Percentiles rank a stretch among this genome's conserved stretches.
These are phyloP conservation scores for Vachellia collinsii DNA, from an alignment of 306 rosid species.

Conservation along the genomic window DNA sequence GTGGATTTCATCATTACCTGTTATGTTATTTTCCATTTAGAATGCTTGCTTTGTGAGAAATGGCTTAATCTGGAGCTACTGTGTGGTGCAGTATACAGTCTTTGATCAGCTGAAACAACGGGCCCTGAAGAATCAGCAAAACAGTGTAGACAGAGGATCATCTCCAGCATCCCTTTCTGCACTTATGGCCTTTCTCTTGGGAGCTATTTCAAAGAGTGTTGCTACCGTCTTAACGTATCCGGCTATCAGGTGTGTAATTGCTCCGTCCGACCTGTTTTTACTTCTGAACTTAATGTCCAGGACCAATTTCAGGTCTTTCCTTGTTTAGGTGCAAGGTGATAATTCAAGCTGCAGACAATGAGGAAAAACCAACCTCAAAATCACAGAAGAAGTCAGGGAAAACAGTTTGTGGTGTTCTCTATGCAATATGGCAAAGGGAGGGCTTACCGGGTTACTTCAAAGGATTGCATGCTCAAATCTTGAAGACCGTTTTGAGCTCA, in stretches of 20 bases:
- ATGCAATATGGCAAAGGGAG: conserved; percentile 83
- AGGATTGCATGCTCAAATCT: conserved; percentile 95
- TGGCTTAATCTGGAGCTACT: conserved; percentile 38
- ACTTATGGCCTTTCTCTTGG: conserved; percentile 74
- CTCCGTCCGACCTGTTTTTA: conserved; percentile 37
- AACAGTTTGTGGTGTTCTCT: conserved; percentile 62
- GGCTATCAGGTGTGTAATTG: conserved; percentile 75
- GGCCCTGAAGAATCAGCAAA: conserved; percentile 51
- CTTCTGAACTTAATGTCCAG: conserved; percentile 30
- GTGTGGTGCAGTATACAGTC: conserved; percentile 76
- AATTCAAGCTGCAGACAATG: conserved; percentile 88
- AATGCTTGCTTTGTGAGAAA: conserved; percentile 27
- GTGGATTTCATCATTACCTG: neutral
- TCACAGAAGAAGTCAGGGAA: conserved; percentile 45
- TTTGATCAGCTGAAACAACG: conserved; percentile 92
- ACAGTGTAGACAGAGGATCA: conserved; percentile 44
- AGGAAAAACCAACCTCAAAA: conserved; percentile 44
- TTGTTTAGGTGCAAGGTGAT: conserved; percentile 90
- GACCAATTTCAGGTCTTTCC: conserved; percentile 30
- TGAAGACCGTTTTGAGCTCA: conserved; percentile 95
- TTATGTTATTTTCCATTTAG: conserved; percentile 15
- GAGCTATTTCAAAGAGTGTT: conserved; percentile 85
- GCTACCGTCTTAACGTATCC: conserved; percentile 95
- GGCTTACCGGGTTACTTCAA: conserved; percentile 84
- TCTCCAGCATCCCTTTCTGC: conserved; percentile 86